phyloP scores from a whole-genome alignment of 169 alveolate species.

The Eimeria sp. region DNA sequence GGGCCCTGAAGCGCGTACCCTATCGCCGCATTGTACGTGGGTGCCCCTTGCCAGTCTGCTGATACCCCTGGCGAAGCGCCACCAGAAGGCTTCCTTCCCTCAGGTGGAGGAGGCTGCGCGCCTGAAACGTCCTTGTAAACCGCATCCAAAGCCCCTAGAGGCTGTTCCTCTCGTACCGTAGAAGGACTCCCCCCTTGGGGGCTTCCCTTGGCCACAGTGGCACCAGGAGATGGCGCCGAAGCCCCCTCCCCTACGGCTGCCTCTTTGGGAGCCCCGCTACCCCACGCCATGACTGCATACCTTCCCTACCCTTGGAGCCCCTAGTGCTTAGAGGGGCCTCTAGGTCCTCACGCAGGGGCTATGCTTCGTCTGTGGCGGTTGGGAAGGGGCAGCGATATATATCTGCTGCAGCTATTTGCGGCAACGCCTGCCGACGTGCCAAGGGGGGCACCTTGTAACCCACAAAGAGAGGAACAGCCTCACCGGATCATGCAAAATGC shows the following conservation, averaged over 20 bases:
- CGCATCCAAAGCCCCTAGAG: slow-evolving; percentile 45
- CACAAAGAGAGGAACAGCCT: neutral
- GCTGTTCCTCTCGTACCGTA: slow-evolving; percentile 24
- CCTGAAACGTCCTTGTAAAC: slow-evolving; percentile 38
- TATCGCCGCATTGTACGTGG: neutral
- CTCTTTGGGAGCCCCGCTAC: slow-evolving; percentile 56
- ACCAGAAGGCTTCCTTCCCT: slow-evolving; percentile 6
- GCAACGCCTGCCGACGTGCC: slow-evolving; percentile 16
- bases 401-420: neutral
- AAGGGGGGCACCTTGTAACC: neutral
- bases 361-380: neutral
- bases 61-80: slow-evolving; percentile 35
- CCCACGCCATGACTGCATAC: slow-evolving; percentile 62
- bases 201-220: slow-evolving; percentile 25
- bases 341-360: slow-evolving; percentile 31
- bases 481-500: slow-evolving; percentile 8
- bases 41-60: slow-evolving; percentile 51
- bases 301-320: slow-evolving; percentile 22
- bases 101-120: slow-evolving; percentile 19
- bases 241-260: slow-evolving; percentile 57
- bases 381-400: neutral
- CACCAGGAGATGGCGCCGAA: slow-evolving; percentile 29
- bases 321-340: slow-evolving; percentile 32
- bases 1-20: slow-evolving; percentile 35
- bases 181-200: neutral